A percentile compares a stretch with the other conserved stretches of the same genome.
Evolutionary conservation across 2,329 filamentous ascomycete species (phyloP).

Genomic region (Coniochaeta prunicola): DNA sequence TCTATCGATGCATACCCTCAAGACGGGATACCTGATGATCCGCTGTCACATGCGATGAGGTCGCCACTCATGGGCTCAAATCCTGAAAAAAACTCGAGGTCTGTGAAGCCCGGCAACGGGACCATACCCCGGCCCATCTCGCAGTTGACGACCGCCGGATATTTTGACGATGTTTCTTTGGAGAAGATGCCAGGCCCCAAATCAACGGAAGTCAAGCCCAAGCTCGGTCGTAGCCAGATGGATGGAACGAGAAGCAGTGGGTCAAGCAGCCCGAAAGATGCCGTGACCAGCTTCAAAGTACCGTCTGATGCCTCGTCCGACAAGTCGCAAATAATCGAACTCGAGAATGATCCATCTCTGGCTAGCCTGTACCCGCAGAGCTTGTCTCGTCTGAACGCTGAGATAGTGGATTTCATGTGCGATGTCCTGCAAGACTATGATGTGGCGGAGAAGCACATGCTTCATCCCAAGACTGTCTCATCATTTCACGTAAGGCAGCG

Average conservation of each 20-base stretch:
- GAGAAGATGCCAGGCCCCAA: constrained; percentile 25
- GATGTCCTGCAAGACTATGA: constrained; percentile 51
- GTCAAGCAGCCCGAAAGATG: constrained; percentile 12
- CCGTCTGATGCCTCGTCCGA: constrained; percentile 13
- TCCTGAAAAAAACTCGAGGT: constrained; percentile 12
- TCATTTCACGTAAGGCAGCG: constrained; percentile 18
- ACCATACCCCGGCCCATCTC: constrained; percentile 23
- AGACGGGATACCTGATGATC: constrained; percentile 20
- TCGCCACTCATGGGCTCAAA: constrained; percentile 21
- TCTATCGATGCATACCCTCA: constrained; percentile 22
- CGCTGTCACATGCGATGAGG: constrained; percentile 17
- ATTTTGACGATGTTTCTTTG: constrained; percentile 22
- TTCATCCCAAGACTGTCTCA: constrained; percentile 30
- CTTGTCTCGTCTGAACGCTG: constrained; percentile 43
- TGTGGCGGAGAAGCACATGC: constrained; percentile 41
- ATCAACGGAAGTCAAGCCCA: constrained; percentile 14
- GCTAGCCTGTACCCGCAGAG: constrained; percentile 47
- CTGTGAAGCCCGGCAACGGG: constrained; percentile 14
- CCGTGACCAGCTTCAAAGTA: constrained; percentile 8
- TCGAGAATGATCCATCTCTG: constrained; percentile 17
- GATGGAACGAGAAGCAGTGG: constrained; percentile 11
- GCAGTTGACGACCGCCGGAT: constrained; percentile 23
- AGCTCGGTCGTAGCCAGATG: constrained; percentile 11
- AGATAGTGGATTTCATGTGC: constrained; percentile 53
- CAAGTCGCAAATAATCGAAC: constrained; percentile 4